Evolutionary conservation across 768 basidiomycete genomes (phyloP), one percentile per base, ranked within the genome.

Genomic region (Stropharia rugosoannulata): DNA sequence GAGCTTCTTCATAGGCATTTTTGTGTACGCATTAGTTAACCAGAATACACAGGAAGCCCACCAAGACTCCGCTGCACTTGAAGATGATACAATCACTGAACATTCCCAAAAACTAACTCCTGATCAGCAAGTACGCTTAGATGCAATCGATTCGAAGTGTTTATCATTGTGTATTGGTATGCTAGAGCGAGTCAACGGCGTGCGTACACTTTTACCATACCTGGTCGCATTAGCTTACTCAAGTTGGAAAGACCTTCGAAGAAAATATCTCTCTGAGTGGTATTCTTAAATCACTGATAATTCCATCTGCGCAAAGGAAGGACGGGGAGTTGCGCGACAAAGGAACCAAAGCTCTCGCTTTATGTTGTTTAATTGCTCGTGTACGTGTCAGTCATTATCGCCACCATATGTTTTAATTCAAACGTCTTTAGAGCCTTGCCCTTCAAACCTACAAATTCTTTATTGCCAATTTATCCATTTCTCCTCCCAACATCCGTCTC

Each of bases 151-250:
- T 60, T 55, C 93, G 27, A 77, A 87, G 27, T 95, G 92, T 64
- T 70, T 97, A 46, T 72, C 80, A 0, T 75, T 96, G 25, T 91
- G 89, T 58, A 88, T 86, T 48, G 90, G 88, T 9, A 83, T 95
- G 81, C 76, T 96, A 5, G 92, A 95, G 73, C 81, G 92, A 7
- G 90, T 95, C 13, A 87, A 93, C 61, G 80, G 89, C 16, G 94
- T 95, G 56, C 37, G 89, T 75, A 13, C 6, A 54, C 29, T 51
- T 40, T 35, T 27, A 18, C 43, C 41, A 55, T n/a, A 11, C n/a
- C 41, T 29, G 15, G 42, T 3, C 19, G 22, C 37, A n/a, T 27
- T 50, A 35, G 22, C 15, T 19, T 13, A 39, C 29, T 38, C 39
- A 37, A 55, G 16, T 45, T 46, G 25, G 15, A 13, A 70, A 88